Conservation (phyloP, 371 early-diverging fungal genomes). For the Mucor sp. region DNA sequence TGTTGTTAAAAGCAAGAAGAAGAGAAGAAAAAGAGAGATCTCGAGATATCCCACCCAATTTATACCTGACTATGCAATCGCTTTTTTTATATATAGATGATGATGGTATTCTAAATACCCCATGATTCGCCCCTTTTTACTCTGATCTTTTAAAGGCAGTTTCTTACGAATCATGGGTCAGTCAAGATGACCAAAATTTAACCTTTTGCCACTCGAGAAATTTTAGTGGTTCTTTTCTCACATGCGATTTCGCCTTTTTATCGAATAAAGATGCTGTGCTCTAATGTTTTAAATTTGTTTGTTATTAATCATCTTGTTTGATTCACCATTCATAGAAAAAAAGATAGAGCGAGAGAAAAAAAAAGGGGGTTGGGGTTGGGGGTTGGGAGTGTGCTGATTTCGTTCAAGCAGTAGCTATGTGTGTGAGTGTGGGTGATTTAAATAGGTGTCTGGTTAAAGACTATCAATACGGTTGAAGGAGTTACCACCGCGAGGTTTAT, state of each 20-base stretch:
- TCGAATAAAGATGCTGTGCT: not conserved
- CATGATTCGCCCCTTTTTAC: slow-evolving; percentile 3
- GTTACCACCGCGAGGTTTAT: slow-evolving; percentile 75
- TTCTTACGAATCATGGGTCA: slow-evolving; percentile 10
- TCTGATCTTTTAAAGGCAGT: not conserved
- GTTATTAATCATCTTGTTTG: not conserved
- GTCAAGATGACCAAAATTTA: slow-evolving; percentile 1
- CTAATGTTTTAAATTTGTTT: not conserved
- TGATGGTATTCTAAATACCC: not conserved
- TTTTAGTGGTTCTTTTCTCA: slow-evolving; percentile 2
- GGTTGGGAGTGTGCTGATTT: not conserved
- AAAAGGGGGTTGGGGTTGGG: not conserved
- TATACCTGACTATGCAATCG: not conserved
- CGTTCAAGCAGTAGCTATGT: not conserved
- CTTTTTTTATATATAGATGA: not conserved
- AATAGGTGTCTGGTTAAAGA: slow-evolving; percentile 23
- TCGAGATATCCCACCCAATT: not conserved
- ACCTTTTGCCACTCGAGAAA: slow-evolving; percentile 2
- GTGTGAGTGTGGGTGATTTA: not conserved
- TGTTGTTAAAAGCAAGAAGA: not conserved
- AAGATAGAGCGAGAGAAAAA: not conserved
- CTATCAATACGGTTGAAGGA: slow-evolving; percentile 76
- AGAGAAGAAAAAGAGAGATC: not conserved
- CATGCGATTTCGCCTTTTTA: not conserved
- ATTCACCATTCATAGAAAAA: not conserved